Evolutionary conservation across 495 filamentous ascomycete species (phyloP), one percentile per base, ranked within the genome.

Genomic region (Recurvomyces mirabilis): DNA sequence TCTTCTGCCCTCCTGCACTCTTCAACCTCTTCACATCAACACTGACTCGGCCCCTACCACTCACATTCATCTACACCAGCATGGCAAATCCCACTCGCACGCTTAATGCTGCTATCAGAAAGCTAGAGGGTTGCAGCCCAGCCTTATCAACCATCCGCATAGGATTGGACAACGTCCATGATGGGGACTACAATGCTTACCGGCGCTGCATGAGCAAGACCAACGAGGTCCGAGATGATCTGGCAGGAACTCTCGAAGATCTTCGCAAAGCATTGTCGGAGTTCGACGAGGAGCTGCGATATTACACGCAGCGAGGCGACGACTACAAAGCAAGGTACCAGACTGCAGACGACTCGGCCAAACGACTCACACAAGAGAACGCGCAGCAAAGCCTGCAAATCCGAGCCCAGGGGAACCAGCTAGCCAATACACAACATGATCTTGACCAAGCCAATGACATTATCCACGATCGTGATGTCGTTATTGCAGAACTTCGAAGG

Each of bases 401-500:
- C 34, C 17, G 22, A 5, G 34, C 19, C 10, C 34, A 20, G 34
- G 17, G 22, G 19, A 18, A 15, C 5, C 34, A 20, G 10, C 34
- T 37, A 15, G 34, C 19, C 6, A 11, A 37, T 20, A 19, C 14
- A 4, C 5, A 37, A 13, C 17, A 37, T 21, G 34, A 37, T 20
- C 34, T 37, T 11, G 5, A 20, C 34, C 17, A 37, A 5, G 14
- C 34, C 14, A 37, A 21, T 3, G 22, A 11, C 9, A 15, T 15
- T 4, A 4, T 37, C 34, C 12, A 15, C 19, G 34, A 37, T 15
- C 17, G 34, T 10, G 34, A 37, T n/a, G n/a, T n/a, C n/a, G n/a
- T n/a, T n/a, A n/a, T n/a, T n/a, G 34, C 34, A 37, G 34, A 37
- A 15, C 34, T 11, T 37, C 34, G 5, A 37, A 19, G 34, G 22